These are phyloP conservation scores for Boletus barrowsii DNA, from an alignment of 768 basidiomycete species.

Conservation along the genomic window DNA sequence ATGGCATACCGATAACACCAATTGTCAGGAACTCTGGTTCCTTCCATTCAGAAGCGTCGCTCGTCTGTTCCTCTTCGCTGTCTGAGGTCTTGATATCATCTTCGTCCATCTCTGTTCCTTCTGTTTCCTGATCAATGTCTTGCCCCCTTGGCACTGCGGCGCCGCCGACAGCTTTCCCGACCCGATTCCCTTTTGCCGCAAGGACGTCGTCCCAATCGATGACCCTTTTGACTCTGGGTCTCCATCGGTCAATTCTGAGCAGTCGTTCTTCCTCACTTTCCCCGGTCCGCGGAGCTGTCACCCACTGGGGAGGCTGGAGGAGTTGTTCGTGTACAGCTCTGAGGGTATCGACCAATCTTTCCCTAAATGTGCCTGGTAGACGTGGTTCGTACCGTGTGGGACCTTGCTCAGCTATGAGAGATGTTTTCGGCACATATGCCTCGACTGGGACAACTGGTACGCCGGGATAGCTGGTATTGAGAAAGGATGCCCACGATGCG, in stretches of 20 bases:
- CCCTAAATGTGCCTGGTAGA: slow-evolving; percentile 64
- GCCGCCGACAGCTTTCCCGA: slow-evolving; percentile 45
- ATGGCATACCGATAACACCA: slow-evolving; percentile 65
- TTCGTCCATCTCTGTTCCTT: slow-evolving; percentile 17
- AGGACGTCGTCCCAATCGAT: slow-evolving; percentile 76
- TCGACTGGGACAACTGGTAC: slow-evolving; percentile 71
- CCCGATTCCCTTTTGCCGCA: slow-evolving; percentile 40
- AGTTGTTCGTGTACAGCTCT: slow-evolving; percentile 64
- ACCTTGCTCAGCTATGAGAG: slow-evolving; percentile 36
- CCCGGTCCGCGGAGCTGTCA: slow-evolving; percentile 34
- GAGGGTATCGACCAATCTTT: slow-evolving; percentile 62
- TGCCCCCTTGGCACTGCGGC: slow-evolving; percentile 34
- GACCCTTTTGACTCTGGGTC: slow-evolving; percentile 54
- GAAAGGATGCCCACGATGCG: slow-evolving; percentile 62
- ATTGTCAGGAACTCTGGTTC: slow-evolving; percentile 69
- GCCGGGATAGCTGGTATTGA: slow-evolving; percentile 51
- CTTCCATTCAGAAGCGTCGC: slow-evolving; percentile 22
- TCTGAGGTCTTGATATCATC: slow-evolving; percentile 5
- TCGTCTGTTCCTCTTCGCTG: slow-evolving; percentile 14
- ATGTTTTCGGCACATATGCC: slow-evolving; percentile 59
- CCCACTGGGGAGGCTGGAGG: slow-evolving; percentile 60
- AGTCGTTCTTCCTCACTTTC: slow-evolving; percentile 46
- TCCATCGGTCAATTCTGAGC: slow-evolving; percentile 58
- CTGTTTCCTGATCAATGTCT: not conserved
- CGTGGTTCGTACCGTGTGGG: slow-evolving; percentile 55